A percentile compares a stretch with the other conserved stretches of the same genome.
Conservation (phyloP, 1,284 basidiomycete species). For the Ganoderma lucidum region DNA sequence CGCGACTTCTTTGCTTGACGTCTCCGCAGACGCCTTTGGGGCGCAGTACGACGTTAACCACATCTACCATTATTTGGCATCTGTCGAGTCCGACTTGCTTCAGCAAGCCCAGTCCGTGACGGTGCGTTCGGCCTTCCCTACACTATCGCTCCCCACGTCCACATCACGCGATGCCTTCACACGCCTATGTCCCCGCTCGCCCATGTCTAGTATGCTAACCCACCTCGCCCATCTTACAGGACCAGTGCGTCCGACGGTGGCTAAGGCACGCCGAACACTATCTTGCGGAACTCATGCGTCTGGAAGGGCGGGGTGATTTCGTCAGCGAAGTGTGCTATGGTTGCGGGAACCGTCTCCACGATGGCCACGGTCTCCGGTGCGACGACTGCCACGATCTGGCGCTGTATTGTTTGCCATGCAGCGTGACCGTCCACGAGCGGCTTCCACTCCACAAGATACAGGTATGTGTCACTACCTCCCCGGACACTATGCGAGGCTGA, state of each 20-base stretch:
- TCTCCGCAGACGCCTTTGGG: background rate
- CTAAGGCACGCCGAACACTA: background rate
- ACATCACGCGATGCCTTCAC: too few species aligned
- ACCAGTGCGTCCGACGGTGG: background rate
- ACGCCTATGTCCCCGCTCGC: background rate
- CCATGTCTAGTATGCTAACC: background rate
- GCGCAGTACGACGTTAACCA: background rate
- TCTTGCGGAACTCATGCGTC: background rate
- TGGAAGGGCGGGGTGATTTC: background rate
- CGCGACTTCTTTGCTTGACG: background rate
- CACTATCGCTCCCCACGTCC: background rate
- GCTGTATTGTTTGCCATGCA: background rate
- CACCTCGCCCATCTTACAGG: background rate
- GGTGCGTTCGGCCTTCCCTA: background rate
- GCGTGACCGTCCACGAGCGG: background rate
- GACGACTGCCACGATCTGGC: background rate
- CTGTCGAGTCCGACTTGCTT: background rate
- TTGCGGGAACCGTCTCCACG: background rate
- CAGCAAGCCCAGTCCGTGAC: background rate
- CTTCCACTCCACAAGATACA: background rate
- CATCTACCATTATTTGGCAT: background rate
- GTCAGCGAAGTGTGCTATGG: background rate
- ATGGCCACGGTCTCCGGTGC: background rate
- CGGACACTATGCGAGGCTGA: background rate
- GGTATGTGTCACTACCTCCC: background rate